These are phyloP conservation scores for Saccharomycopsis amapae DNA, from an alignment of 805 yeast genomes.

Conservation along the genomic window DNA sequence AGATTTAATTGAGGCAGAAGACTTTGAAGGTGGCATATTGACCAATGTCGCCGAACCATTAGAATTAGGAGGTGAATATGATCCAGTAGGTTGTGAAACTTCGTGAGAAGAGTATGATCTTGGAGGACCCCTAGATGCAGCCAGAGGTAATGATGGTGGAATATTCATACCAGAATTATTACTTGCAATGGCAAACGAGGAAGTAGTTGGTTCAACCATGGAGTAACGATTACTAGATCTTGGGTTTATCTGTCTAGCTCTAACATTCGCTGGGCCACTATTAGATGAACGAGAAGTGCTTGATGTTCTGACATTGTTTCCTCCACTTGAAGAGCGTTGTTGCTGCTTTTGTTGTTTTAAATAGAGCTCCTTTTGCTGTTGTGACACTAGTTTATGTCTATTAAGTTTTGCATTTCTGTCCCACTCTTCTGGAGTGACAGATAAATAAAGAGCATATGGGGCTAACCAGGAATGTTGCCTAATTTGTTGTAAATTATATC, in stretches of 20 bases:
- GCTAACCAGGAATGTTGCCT: conserved; percentile 83
- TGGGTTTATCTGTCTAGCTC: neutral
- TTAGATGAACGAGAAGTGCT: conserved; percentile 1
- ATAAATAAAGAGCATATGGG: conserved; percentile 74
- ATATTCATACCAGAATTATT: neutral
- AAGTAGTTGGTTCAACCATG: conserved; percentile 20
- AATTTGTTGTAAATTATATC: conserved; percentile 63
- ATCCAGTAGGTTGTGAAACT: conserved; percentile 5
- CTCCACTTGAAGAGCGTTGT: neutral
- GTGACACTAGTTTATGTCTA: conserved; percentile 1
- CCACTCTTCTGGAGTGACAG: conserved; percentile 88
- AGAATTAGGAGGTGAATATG: neutral
- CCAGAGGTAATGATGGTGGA: conserved; percentile 11
- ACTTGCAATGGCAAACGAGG: conserved; percentile 16
- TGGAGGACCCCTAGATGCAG: conserved; percentile 9
- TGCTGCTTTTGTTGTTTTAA: conserved; percentile 5
- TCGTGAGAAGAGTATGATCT: conserved; percentile 14
- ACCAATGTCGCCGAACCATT: neutral
- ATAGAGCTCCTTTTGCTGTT: neutral
- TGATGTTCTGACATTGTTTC: neutral
- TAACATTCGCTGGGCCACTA: conserved; percentile 1
- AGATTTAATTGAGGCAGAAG: conserved; percentile 16
- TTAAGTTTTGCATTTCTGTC: conserved; percentile 39
- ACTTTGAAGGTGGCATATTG: conserved; percentile 12
- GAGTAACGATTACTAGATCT: conserved; percentile 16